Base-by-base conservation (phyloP, 495 filamentous ascomycete species). In the Penicillium bialowiezense region DNA sequence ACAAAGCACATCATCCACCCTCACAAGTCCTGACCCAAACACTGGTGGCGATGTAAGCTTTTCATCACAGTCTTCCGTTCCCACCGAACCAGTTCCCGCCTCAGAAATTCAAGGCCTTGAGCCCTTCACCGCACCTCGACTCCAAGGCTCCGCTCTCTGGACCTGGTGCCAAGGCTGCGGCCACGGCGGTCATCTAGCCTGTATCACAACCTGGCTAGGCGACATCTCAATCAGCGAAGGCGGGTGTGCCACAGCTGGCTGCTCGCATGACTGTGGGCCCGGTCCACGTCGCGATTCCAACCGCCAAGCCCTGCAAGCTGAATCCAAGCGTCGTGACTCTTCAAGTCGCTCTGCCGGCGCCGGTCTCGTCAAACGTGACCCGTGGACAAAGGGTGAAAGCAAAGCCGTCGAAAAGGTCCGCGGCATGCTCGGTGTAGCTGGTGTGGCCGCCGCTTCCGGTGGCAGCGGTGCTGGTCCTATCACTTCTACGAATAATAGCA, bases 81-180 rank as follows among this genome's bases (percentile, higher is more conserved):
- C 58, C 20, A 74, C 71, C 0, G 70, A 73, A 29, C 50, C 56
- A 0, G 57, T 68, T 7, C 50, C 68, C 17, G 33, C 41, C 7
- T 60, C 55, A 7, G 66, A 69, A 41, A 14, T 60, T 18, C 52
- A 58, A 15, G 48, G 40, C 31, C 39, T 60, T 13, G 44, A 60
- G 1, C 18, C 52, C 12, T 67, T 53, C 42, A 44, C 54, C 13
- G 43, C 56, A 12, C 51, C 55, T 10, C 60, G 68, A 5, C 59
- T 67, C 19, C 64, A 64, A 41, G 70, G 63, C 29, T 59, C 68
- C 19, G 57, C 60, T 15, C 59, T 80, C 8, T 90, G 86, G 86
- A 81, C 76, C 58, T 85, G 80, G 72, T 91, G 88, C 52, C 81
- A 86, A 46, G 79, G 82, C 33, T 91, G 88, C 50, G 83, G 82